These are phyloP conservation scores for Arachnopeziza araneosa DNA, from an alignment of 2,329 filamentous ascomycete genomes.

Conservation along the genomic window DNA sequence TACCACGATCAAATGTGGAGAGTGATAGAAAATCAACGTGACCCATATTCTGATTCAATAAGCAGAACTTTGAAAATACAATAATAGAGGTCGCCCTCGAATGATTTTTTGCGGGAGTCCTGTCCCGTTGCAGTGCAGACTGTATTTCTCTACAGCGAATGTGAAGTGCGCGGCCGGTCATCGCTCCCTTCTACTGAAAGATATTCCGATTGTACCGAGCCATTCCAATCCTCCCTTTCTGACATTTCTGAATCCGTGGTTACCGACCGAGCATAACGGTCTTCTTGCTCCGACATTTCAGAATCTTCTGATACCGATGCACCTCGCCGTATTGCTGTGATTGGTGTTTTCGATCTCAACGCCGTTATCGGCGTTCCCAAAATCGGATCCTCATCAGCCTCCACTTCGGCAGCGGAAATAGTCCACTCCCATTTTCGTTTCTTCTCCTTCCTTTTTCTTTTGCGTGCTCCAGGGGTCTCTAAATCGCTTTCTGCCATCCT, in stretches of 20 bases:
- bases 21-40: neutral
- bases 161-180: neutral
- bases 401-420: constrained; percentile 39
- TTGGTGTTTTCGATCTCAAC: constrained; percentile 2
- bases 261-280: neutral
- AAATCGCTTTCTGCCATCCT: constrained; percentile 43
- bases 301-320: constrained; percentile 7
- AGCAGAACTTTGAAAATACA: neutral
- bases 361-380: constrained; percentile 24
- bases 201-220: neutral
- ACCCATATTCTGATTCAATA: neutral
- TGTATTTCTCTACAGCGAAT: neutral
- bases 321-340: constrained; percentile 11
- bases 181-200: neutral
- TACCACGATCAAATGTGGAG: neutral
- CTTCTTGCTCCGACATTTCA: constrained; percentile 9
- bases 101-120: neutral
- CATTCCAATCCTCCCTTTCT: neutral
- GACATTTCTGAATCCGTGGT: constrained; percentile 4
- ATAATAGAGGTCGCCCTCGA: neutral
- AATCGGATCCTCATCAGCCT: constrained; percentile 34
- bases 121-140: constrained; percentile 2
- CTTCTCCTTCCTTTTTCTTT: constrained; percentile 51
- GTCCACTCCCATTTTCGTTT: constrained; percentile 63
- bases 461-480: constrained; percentile 34